Percentiles rank a stretch among this genome's conserved stretches.
phyloP scores from a whole-genome alignment of 2,329 filamentous ascomycete genomes.

The Pyricularia sp. region DNA sequence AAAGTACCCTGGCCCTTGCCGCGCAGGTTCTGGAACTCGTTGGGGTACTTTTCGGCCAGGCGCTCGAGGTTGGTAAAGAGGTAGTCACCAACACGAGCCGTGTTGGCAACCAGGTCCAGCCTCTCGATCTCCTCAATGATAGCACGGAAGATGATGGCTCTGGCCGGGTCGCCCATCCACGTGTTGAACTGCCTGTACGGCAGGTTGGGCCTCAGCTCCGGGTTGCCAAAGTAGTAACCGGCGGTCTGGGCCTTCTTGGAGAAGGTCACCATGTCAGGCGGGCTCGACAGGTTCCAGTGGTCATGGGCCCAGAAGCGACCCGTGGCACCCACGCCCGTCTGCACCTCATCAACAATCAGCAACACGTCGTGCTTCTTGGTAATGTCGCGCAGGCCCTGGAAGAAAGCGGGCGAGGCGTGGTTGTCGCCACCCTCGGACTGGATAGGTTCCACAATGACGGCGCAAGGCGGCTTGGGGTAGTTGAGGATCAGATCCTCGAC shows the following conservation, averaged over 20 bases:
- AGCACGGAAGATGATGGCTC: constrained; percentile 75
- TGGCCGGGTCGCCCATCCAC: constrained; percentile 89
- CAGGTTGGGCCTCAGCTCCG: constrained; percentile 75
- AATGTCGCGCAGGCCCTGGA: constrained; percentile 71
- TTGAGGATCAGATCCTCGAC: constrained; percentile 73
- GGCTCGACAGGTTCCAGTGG: constrained; percentile 73
- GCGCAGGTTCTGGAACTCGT: constrained; percentile 71
- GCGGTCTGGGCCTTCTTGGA: constrained; percentile 92
- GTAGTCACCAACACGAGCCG: constrained; percentile 69
- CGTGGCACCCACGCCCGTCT: constrained; percentile 86
- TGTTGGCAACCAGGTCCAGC: constrained; percentile 69
- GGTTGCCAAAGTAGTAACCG: constrained; percentile 83
- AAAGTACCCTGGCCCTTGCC: constrained; percentile 87
- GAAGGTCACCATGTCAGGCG: constrained; percentile 92
- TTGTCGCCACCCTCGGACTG: constrained; percentile 94
- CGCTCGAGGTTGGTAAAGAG: constrained; percentile 61
- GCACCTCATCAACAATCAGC: constrained; percentile 88
- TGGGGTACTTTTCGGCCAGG: constrained; percentile 62
- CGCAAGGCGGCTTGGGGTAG: constrained; percentile 71
- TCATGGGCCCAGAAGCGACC: constrained; percentile 96
- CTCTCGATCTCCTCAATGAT: constrained; percentile 74
- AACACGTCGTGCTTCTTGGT: constrained; percentile 71
- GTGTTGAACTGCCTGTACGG: constrained; percentile 96
- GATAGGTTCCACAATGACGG: constrained; percentile 80
- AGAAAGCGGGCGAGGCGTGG: constrained; percentile 81